Percentiles rank a stretch among this genome's conserved stretches.
Evolutionary conservation across 768 basidiomycete genomes (phyloP).

Genomic region (Cystoderma amianthinum): DNA sequence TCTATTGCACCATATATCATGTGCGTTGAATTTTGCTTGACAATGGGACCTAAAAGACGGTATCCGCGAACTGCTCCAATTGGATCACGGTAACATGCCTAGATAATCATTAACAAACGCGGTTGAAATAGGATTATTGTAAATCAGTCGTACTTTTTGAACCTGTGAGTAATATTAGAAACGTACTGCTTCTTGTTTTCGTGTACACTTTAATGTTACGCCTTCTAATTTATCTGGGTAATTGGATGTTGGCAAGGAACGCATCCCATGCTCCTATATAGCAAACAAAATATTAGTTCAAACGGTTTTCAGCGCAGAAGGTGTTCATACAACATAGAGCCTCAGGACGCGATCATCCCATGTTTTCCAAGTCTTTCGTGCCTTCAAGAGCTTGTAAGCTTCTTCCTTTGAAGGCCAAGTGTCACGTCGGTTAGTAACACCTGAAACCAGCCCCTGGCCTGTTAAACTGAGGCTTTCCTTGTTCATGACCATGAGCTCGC

Average conservation of each 20-base stretch:
- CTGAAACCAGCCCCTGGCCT: constrained; percentile 16
- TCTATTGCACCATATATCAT: constrained; percentile 38
- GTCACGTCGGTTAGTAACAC: constrained; percentile 34
- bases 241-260: constrained; percentile 29
- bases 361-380: constrained; percentile 29
- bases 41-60: constrained; percentile 20
- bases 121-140: too few species aligned
- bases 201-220: constrained; percentile 42
- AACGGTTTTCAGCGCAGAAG: constrained; percentile 13
- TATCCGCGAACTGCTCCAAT: constrained; percentile 25
- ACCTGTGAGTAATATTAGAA: too few species aligned
- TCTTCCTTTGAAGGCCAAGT: constrained; percentile 45
- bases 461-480: constrained; percentile 7
- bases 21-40: constrained; percentile 30
- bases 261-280: constrained; percentile 38
- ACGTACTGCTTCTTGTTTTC: constrained; percentile 36
- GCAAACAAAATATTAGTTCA: not conserved
- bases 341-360: constrained; percentile 50
- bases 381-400: constrained; percentile 30
- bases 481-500: constrained; percentile 37
- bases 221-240: constrained; percentile 38
- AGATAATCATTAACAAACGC: not conserved
- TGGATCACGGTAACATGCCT: constrained; percentile 38
- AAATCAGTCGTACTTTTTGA: too few species aligned
- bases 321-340: too few species aligned